Conservation (phyloP, 352 stramenopile genomes). For the Globisporangium viniferum region DNA sequence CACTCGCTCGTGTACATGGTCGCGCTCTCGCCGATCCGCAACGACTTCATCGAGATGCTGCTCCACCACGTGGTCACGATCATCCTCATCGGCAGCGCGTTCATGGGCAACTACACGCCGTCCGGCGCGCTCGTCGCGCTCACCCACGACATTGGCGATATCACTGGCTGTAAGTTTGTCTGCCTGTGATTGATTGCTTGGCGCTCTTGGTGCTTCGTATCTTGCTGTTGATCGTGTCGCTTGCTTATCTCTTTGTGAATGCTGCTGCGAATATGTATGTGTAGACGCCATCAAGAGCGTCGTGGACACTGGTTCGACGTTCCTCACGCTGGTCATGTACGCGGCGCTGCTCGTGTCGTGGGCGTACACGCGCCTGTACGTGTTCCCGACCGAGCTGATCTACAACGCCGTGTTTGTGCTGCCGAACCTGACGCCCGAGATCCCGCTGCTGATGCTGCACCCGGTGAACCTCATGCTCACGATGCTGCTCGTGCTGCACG, state of each 20-base stretch:
- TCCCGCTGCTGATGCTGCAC: constrained; percentile 31
- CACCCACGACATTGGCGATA: constrained; percentile 49
- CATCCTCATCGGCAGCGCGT: constrained; percentile 45
- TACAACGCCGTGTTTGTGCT: constrained; percentile 28
- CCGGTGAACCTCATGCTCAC: constrained; percentile 34
- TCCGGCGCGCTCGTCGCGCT: constrained; percentile 47
- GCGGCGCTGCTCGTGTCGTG: constrained; percentile 31
- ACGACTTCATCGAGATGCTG: constrained; percentile 61
- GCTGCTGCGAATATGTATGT: neutral
- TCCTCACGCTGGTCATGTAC: constrained; percentile 34
- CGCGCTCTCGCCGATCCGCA: constrained; percentile 50
- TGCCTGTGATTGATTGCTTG: neutral
- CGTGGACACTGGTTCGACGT: constrained; percentile 48
- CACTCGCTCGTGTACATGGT: constrained; percentile 57
- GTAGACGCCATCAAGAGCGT: constrained; percentile 67
- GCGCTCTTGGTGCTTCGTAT: neutral
- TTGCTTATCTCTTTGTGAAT: neutral
- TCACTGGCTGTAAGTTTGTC: constrained; percentile 41
- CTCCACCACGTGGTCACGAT: constrained; percentile 55
- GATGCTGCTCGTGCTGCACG: constrained; percentile 37
- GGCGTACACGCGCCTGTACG: constrained; percentile 35
- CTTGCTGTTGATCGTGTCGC: neutral
- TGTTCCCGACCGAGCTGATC: constrained; percentile 37
- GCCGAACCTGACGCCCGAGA: constrained; percentile 23
- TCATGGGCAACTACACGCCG: constrained; percentile 44